phyloP scores from a whole-genome alignment of 208 protist genomes.

The Acanthamoeba triangularis region DNA sequence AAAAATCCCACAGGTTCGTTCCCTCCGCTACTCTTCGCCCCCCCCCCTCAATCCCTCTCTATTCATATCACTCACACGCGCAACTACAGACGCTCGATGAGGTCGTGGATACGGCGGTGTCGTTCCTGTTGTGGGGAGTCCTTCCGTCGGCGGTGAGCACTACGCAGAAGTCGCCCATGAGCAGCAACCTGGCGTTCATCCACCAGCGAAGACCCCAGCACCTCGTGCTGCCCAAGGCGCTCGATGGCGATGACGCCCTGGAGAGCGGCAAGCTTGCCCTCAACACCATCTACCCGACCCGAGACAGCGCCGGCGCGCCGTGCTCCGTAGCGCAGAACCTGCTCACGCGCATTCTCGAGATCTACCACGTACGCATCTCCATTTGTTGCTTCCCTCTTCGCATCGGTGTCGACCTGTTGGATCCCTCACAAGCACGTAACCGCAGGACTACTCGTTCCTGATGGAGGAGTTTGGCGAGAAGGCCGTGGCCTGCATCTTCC shows the following conservation, averaged over 20 bases:
- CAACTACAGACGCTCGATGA: background rate
- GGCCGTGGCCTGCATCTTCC: conserved; percentile 14
- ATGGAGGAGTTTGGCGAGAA: background rate
- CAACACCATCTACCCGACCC: background rate
- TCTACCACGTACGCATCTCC: background rate
- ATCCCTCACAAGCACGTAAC: too few relatives aligned
- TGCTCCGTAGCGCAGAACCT: background rate
- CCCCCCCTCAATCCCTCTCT: background rate
- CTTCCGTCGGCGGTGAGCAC: background rate
- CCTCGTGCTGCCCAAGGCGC: background rate
- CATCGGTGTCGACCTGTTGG: too few relatives aligned
- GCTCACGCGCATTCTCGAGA: background rate
- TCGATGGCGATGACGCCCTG: background rate
- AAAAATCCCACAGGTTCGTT: background rate
- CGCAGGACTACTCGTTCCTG: conserved; percentile 32
- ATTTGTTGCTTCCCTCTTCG: too few relatives aligned
- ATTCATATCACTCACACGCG: background rate
- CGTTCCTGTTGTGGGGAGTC: conserved; percentile 65
- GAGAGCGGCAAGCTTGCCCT: background rate
- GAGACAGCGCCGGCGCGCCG: background rate
- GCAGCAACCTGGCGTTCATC: conserved; percentile 34
- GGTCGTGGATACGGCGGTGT: conserved; percentile 41
- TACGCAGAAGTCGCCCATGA: background rate
- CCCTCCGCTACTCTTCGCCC: background rate
- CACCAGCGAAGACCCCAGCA: conserved; percentile 13